Evolutionary conservation across 805 yeast genomes (phyloP), one percentile per base, ranked within the genome.

Genomic region (Jamesozyma piceae): DNA sequence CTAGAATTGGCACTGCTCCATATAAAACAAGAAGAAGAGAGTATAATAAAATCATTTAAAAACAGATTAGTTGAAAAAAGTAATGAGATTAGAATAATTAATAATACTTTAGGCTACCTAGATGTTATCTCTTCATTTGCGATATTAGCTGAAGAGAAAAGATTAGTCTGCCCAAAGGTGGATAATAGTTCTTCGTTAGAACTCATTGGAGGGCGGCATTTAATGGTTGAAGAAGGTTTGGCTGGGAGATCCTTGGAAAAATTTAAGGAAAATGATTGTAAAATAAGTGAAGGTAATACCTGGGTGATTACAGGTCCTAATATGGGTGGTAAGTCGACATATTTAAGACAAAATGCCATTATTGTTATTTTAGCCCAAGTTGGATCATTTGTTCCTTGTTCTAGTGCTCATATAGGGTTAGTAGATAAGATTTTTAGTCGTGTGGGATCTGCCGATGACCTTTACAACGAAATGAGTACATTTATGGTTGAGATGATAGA

Each of bases 401-500:
- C 66, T 13, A 51, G 58, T 6, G 90, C 89, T 0, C 68, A 61
- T 11, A 66, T 83, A 44, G 89, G 92, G 0, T 58, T 85, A 1
- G 86, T 87, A 15, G 95, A 87, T 60, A 74, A 80, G 41, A 75
- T 87, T 0, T 84, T 81, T 54, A 80, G 92, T 19, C 68, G 96
- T 22, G 78, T 86, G 55, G 88, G 88, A 2, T 88, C 96, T 0
- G 80, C 86, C 0, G 96, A 88, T 63, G 86, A 86, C 53, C 72
- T 88, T 22, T 75, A 75, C 46, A 72, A 77, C 38, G 88, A 88
- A 34, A 75, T 82, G 53, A 82, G 92, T n/a, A 87, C 96, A 0
- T 88, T 88, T 54, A 85, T 87, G 95, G 85, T 82, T 14, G 96
- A 88, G 53, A 86, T 88, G 95, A 70, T 80, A 32, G 96, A 88